Percentiles rank a stretch among this genome's conserved stretches.
These are phyloP conservation scores for Sisymbrium altissimum DNA, from an alignment of 345 rosid species.

Conservation along the genomic window DNA sequence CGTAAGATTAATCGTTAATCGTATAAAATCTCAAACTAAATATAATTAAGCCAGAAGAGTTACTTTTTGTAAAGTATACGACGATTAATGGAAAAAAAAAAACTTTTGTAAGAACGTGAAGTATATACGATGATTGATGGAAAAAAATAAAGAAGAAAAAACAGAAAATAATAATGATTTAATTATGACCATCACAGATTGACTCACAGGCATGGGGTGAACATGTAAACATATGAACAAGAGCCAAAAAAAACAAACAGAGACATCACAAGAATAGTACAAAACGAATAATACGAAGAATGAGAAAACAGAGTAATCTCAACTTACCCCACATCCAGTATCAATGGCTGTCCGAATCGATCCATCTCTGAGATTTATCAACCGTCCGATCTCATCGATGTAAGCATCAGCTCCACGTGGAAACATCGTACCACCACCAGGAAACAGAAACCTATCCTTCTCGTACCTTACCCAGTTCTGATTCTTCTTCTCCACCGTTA, in stretches of 20 bases:
- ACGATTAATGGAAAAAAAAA: too few relatives aligned
- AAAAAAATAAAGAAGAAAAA: too few relatives aligned
- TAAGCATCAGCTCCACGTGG: conserved; percentile 77
- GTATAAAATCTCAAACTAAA: too few relatives aligned
- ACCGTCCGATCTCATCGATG: conserved; percentile 59
- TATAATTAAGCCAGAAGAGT: neutral
- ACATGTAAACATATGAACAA: conserved; percentile 17
- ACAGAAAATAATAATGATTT: neutral
- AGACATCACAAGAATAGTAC: conserved; percentile 9
- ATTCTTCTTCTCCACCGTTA: conserved; percentile 74
- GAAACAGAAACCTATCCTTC: conserved; percentile 65
- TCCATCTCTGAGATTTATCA: conserved; percentile 74
- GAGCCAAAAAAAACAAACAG: neutral
- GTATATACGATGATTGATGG: neutral
- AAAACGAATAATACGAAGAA: neutral
- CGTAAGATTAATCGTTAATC: too few relatives aligned
- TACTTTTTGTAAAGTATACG: neutral
- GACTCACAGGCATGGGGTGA: conserved; percentile 19
- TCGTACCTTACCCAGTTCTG: conserved; percentile 78
- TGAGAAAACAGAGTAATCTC: neutral
- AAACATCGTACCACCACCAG: conserved; percentile 97
- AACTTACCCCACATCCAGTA: conserved; percentile 95
- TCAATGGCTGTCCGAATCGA: conserved; percentile 87
- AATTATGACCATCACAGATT: conserved; percentile 5
- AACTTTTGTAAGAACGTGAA: neutral